phyloP scores from a whole-genome alignment of 2,329 filamentous ascomycete species.

The Aphanoascus verrucosus region DNA sequence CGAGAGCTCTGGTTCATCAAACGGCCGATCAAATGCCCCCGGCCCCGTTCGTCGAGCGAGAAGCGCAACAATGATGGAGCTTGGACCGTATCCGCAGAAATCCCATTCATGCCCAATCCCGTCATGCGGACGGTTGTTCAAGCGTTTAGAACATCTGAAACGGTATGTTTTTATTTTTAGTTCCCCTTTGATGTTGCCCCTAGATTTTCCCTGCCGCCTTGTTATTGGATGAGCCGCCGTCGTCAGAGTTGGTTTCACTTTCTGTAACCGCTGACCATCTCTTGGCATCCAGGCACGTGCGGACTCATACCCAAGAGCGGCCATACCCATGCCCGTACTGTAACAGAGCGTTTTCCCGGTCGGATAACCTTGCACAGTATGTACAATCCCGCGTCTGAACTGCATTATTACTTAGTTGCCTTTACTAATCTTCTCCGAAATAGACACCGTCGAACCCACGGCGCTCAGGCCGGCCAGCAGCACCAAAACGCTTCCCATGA shows the following conservation, averaged over 20 bases:
- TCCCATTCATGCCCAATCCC: conserved; percentile 99
- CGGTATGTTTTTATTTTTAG: conserved; percentile 54
- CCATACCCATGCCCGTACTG: conserved; percentile 96
- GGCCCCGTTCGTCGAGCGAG: conserved; percentile 80
- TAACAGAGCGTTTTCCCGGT: conserved; percentile 97
- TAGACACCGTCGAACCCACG: conserved; percentile 69
- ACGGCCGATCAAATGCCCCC: conserved; percentile 43
- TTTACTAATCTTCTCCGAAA: neutral
- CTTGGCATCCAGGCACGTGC: conserved; percentile 68
- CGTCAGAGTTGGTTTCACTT: conserved; percentile 25
- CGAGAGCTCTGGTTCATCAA: conserved; percentile 34
- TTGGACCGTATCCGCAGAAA: conserved; percentile 93
- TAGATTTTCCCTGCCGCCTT: conserved; percentile 26
- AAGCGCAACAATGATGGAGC: conserved; percentile 91
- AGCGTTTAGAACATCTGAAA: conserved; percentile 98
- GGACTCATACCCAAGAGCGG: conserved; percentile 98
- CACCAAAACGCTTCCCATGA: conserved; percentile 42
- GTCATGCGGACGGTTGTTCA: conserved; percentile 92
- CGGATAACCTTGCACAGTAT: conserved; percentile 97
- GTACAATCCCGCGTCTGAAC: conserved; percentile 21
- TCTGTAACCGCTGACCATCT: conserved; percentile 40
- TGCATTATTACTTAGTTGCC: neutral
- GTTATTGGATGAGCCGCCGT: conserved; percentile 20
- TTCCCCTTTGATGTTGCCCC: conserved; percentile 16
- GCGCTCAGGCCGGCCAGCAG: conserved; percentile 51